Base-by-base conservation (phyloP, 2,329 filamentous ascomycete species). In the Mycosphaerelloides madeirae region DNA sequence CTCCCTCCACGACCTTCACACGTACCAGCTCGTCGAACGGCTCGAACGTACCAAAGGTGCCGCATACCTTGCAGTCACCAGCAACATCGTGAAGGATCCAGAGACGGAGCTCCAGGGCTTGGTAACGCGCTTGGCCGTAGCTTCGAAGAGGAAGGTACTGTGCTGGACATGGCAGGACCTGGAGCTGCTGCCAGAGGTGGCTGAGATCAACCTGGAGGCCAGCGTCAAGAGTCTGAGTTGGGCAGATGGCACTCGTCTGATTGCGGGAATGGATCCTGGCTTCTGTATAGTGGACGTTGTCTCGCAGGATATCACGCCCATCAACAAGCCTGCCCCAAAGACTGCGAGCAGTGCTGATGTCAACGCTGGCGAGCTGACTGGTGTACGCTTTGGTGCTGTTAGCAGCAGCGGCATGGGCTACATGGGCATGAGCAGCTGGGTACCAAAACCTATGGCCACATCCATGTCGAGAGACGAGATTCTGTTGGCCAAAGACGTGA, bases 131-230 rank as follows among this genome's bases (percentile, higher is more conserved):
- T 73, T 98, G 40, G 93, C 89, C 6, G 91, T 98, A 9, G 89
- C 89, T 3, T 87, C 96, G 28, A 97, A 97, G 75, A 77, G 93
- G 60, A 86, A 87, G 59, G 75, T 98, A 41, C 66, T 97, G 49
- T 69, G 96, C 43, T 98, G 93, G 90, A 87, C 84, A 60, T 98
- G 94, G 93, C 85, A 93, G 58, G 90, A 95, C 64, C 93, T 89
- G 73, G 93, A 97, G 70, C 75, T 96, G 32, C 78, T 78, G 37
- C 74, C 79, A 3, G 81, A 93, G 28, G 80, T 84, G 0, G 73
- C 74, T 20, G 93, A 97, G 68, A 79, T 96, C 29, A 79, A 81
- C 1, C 75, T 97, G 34, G 75, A 87, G 28, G 91, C 91, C 59
- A 81, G 85, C 16, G 86, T 96, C 50, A 87, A 93, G 61, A 90